Evolutionary conservation across 2,329 filamentous ascomycete genomes (phyloP), one percentile per base, ranked within the genome.

Genomic region (Pseudogymnoascus sp.): DNA sequence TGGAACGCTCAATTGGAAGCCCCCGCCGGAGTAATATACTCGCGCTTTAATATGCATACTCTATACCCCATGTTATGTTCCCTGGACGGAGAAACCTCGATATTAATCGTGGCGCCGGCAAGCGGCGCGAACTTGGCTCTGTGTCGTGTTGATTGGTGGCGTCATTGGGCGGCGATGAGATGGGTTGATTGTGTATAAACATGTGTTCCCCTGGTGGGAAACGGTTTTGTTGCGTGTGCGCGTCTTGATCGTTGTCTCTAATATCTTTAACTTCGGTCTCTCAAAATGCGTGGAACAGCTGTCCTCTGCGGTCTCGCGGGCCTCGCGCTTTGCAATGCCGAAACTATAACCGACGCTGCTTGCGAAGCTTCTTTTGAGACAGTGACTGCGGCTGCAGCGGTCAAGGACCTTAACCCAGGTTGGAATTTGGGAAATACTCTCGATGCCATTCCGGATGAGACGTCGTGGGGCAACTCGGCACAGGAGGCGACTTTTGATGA

Each of bases 401-500:
- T 84, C 59, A 74, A 75, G 4, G 77, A 75, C 7, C 74, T 84
- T 41, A 81, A 81, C 59, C 80, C 82, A 0, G 83, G 84, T 6
- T 86, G 84, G 84, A 86, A 86, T 66, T 67, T 85, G 7, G 84
- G 84, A 8, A 86, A 86, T 63, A 84, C 82, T 0, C 76, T 86
- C 31, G 84, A 86, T 68, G 82, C 82, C 1, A 72, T 78, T 6
- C 79, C 82, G 4, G 75, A 79, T 59, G 84, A 87, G 69, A 82
- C 81, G 4, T 81, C 78, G 2, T 87, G 83, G 84, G 83, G 83
- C 66, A 86, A 86, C 63, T 75, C 78, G 0, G 77, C 80, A 0
- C 82, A 84, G 0, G 74, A 78, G 5, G 70, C 71, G 1, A 84
- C 82, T 0, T 83, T 87, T 63, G 75, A 81, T 46, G 74, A 79